phyloP scores from a whole-genome alignment of 2,329 filamentous ascomycete species.

The Pyricularia pennisetigena region DNA sequence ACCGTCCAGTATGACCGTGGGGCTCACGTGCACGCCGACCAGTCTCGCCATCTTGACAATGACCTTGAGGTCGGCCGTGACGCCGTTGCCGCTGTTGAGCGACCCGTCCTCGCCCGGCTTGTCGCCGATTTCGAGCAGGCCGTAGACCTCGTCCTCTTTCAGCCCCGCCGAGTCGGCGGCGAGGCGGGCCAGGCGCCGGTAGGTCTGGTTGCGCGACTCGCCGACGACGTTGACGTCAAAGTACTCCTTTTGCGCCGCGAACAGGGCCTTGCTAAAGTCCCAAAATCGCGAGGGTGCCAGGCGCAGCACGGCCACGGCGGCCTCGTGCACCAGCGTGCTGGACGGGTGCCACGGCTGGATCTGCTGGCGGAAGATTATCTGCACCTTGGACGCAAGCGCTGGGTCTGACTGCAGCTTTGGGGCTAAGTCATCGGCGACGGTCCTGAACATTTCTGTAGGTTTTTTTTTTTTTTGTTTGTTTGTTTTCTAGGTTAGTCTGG shows the following conservation, averaged over 20 bases:
- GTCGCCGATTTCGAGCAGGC: conserved; percentile 58
- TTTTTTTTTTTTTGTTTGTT: too few relatives aligned
- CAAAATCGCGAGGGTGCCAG: conserved; percentile 67
- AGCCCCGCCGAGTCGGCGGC: conserved; percentile 57
- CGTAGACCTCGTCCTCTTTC: conserved; percentile 59
- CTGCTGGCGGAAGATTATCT: conserved; percentile 81
- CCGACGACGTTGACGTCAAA: conserved; percentile 80
- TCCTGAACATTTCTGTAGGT: conserved; percentile 54
- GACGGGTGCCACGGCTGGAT: conserved; percentile 94
- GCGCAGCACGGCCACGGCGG: conserved; percentile 68
- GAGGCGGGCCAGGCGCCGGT: conserved; percentile 67
- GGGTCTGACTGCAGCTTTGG: conserved; percentile 56
- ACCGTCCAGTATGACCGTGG: conserved; percentile 82
- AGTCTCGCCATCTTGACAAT: conserved; percentile 72
- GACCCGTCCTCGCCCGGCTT: conserved; percentile 56
- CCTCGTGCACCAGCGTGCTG: conserved; percentile 72
- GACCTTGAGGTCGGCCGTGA: conserved; percentile 79
- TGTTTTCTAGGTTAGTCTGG: too few relatives aligned
- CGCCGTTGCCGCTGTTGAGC: conserved; percentile 69
- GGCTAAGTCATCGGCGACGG: conserved; percentile 56
- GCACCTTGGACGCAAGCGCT: conserved; percentile 42
- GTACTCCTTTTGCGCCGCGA: conserved; percentile 59
- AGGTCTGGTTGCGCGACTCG: conserved; percentile 78
- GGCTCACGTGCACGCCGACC: conserved; percentile 80
- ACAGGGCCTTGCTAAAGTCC: conserved; percentile 62